Evolutionary conservation across 345 rosid genomes (phyloP), one percentile per base, ranked within the genome.

Genomic region (Geranium brycei): DNA sequence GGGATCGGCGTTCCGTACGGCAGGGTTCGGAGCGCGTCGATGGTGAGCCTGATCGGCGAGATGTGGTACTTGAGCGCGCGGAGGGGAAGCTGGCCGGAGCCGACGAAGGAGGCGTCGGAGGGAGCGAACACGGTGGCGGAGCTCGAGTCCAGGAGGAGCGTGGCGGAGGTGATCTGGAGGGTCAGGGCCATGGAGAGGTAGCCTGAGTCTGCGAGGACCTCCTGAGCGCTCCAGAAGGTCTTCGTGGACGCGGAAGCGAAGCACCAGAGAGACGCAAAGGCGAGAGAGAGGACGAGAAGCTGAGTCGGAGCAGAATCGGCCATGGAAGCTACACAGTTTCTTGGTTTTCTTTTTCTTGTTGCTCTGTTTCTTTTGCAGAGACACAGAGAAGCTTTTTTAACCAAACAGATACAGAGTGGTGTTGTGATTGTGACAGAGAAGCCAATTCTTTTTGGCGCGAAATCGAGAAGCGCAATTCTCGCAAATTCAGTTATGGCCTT

Each of bases 71-170:
- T 74, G 68, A 81, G 82, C 64, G 72, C 66, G 17, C 79, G 65
- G 16, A 80, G 80, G 4, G 85, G 58, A 1, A 84, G 82, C 58
- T 81, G 82, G 31, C 84, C 81, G 12, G 75, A 76, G n/a, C 19
- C 16, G n/a, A 61, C 7, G 68, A 83, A 83, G 16, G 80, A 78
- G 8, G 74, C 4, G 62, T 81, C 84, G 5, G 70, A 65, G 31
- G 88, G 84, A n/a, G 84, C 58, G 70, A 83, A 83, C 51, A 81
- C 32, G 66, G 88, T 81, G 66, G 79, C 78, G 58, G 76, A 76
- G 0, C 73, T 64, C 41, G 78, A 66, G 5, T 73, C 73, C 64
- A 64, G 17, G 57, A 59, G 64, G 0, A 64, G 67, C 40, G 72
- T 64, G 64, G 62, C 63, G 31, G 79, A 72, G 59, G 77, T n/a